Evolutionary conservation across 306 rosid species (phyloP).

Genomic region (Cucurbita maxima): DNA sequence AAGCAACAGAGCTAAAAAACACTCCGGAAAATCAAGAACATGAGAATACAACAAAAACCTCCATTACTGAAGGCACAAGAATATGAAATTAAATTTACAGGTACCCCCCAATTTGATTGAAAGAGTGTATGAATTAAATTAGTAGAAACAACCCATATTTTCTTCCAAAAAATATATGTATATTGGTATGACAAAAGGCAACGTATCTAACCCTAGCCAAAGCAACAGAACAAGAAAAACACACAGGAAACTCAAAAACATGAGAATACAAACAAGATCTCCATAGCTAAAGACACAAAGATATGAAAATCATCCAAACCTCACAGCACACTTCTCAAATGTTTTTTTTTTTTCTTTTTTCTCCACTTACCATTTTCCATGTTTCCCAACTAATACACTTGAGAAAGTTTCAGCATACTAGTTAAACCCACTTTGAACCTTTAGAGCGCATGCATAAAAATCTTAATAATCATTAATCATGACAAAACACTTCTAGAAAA

Average conservation of each 20-base stretch:
- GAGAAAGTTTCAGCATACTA: not conserved
- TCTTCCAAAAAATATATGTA: not conserved
- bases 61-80: not conserved
- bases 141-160: no score
- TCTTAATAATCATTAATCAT: not conserved
- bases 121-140: no score
- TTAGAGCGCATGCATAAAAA: conserved; percentile 5
- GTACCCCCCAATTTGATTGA: no score
- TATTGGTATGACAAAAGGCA: not conserved
- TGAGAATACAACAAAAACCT: not conserved
- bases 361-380: not conserved
- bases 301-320: not conserved
- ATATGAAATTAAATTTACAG: not conserved
- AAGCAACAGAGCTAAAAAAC: no score
- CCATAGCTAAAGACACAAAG: not conserved
- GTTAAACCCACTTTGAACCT: conserved; percentile 6
- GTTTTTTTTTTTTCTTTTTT: not conserved
- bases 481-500: not conserved
- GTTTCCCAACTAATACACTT: not conserved
- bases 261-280: not conserved
- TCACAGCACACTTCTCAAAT: conserved; percentile 1
- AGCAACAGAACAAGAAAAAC: not conserved
- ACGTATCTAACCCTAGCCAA: not conserved
- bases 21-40: not conserved
- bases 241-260: not conserved